Base-by-base conservation (phyloP, 768 basidiomycete species). In the Hygrophorus pudorinus region DNA sequence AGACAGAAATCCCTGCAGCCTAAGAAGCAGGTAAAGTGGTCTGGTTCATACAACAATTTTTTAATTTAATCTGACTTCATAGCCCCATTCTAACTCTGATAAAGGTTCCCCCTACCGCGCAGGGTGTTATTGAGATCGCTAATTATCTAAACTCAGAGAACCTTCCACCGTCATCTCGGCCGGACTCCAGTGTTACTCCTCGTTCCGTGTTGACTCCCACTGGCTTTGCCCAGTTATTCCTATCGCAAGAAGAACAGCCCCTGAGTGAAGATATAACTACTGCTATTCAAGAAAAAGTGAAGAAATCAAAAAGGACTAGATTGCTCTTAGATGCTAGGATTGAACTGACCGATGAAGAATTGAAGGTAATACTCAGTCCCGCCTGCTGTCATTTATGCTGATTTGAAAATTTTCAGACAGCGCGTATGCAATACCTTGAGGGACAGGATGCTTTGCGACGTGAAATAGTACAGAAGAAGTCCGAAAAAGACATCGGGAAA, bases 271-370 rank as follows among this genome's bases (percentile, higher is more conserved):
- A 65, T 46, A 56, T 65, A 17, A 62, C 59, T 9, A 31, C 44
- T 9, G 50, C 48, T 7, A 51, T 53, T 48, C 40, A 50, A 38
- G 56, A 55, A 32, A 46, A 40, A 18, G 31, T 21, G 42, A 63
- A 58, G 53, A 65, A 64, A 48, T 39, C 51, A 42, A 84, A 76
- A 55, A 59, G 67, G 44, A 82, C 72, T 8, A 70, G 79, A 36
- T 56, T 80, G 33, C 62, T 85, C 3, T 59, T 90, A 5, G 88
- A 91, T 58, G 62, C 71, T 4, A 71, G 85, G 48, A 91, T 79
- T 4, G 88, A 91, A 56, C 63, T 91, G 30, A 85, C 86, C 4
- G 85, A 89, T 47, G 81, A 85, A 3, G 85, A 91, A 61, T 65
- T 91, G 35, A 83, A 81, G 67, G 88, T 78, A 45, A 48, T 57